Percentiles rank a stretch among this genome's conserved stretches.
phyloP scores from a whole-genome alignment of 345 rosid species.

The Populus pruinosa region DNA sequence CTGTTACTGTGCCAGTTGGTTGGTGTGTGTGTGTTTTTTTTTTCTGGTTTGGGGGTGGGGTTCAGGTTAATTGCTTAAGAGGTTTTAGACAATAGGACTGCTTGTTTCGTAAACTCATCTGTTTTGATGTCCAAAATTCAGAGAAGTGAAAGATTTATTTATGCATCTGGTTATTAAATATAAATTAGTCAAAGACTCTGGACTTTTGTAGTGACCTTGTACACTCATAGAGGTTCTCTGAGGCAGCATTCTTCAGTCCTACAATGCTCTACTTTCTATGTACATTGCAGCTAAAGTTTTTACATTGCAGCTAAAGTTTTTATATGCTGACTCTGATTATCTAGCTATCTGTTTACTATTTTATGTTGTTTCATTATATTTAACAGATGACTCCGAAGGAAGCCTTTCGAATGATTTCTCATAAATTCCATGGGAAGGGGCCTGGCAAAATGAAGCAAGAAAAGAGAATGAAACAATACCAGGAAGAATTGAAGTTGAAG shows the following conservation, averaged over 20 bases:
- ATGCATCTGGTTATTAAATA: background rate
- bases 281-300: background rate
- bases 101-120: background rate
- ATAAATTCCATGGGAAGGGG: slow-evolving; percentile 94
- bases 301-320: background rate
- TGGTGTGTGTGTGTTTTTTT: background rate
- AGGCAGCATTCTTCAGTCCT: background rate
- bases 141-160: background rate
- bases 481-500: slow-evolving; percentile 88
- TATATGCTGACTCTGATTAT: background rate
- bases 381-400: slow-evolving; percentile 90
- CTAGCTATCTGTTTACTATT: background rate
- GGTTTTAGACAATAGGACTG: background rate
- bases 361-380: slow-evolving; percentile 6
- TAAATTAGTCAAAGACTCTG: background rate
- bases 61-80: background rate
- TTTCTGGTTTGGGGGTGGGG: too few species aligned
- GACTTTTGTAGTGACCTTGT: background rate
- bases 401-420: slow-evolving; percentile 78
- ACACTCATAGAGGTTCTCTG: background rate
- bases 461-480: slow-evolving; percentile 85
- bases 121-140: background rate
- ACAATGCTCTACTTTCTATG: background rate
- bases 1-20: background rate
- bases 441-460: slow-evolving; percentile 99